Percentiles rank a stretch among this genome's conserved stretches.
Evolutionary conservation across 225 moss, liverwort and hornwort genomes (phyloP).

Genomic region (Sphagnum contortum): DNA sequence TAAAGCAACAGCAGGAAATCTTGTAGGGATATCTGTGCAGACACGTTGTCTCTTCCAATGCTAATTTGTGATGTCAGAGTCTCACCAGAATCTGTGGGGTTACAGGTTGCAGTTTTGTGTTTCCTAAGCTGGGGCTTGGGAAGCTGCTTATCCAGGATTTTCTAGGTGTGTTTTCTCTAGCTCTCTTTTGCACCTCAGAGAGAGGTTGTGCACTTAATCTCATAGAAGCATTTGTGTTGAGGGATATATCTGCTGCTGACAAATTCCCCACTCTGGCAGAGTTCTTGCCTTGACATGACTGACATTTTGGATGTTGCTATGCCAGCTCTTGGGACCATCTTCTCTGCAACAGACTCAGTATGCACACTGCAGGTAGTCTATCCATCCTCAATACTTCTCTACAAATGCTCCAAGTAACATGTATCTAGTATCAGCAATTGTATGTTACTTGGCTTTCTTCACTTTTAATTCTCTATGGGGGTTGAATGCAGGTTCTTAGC

Average conservation of each 20-base stretch:
- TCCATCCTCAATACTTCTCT: neutral
- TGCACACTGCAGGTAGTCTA: conserved; percentile 63
- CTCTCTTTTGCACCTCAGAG: neutral
- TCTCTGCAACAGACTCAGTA: conserved; percentile 92
- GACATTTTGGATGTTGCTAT: neutral
- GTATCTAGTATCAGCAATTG: too few species aligned
- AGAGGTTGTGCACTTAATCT: too few species aligned
- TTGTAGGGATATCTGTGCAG: neutral
- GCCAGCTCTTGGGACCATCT: conserved; percentile 70
- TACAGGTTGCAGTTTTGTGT: conserved; percentile 44
- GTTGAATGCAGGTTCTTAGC: conserved; percentile 52
- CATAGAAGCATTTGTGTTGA: too few species aligned
- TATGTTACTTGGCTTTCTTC: too few species aligned
- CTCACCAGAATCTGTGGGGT: neutral
- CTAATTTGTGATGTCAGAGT: neutral
- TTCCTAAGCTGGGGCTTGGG: conserved; percentile 60
- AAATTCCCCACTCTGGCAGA: too few species aligned
- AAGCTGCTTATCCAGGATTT: conserved; percentile 57
- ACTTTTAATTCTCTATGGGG: too few species aligned
- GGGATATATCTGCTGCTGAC: too few species aligned
- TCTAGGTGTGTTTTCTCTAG: conserved; percentile 23
- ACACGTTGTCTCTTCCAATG: neutral
- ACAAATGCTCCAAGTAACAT: too few species aligned
- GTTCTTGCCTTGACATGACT: too few species aligned
- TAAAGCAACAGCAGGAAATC: neutral